A percentile compares a stretch with the other conserved stretches of the same genome.
phyloP scores from a whole-genome alignment of 2,329 filamentous ascomycete species.

The Ophiostoma sp. region DNA sequence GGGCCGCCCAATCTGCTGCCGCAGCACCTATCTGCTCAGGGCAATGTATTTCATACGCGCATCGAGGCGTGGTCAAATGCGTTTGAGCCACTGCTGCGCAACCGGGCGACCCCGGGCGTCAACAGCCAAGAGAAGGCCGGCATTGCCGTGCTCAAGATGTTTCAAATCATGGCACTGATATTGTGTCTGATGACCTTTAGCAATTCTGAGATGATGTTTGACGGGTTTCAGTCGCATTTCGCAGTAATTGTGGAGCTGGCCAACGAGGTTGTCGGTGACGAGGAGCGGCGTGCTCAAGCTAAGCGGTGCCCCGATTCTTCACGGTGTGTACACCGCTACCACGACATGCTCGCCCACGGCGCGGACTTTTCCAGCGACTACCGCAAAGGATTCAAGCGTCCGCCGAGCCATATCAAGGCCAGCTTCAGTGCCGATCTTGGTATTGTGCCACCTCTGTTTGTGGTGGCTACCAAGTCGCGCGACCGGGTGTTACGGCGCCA shows the following conservation, averaged over 20 bases:
- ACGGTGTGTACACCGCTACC: slow-evolving; percentile 35
- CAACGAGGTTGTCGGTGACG: slow-evolving; percentile 54
- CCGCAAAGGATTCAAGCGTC: slow-evolving; percentile 42
- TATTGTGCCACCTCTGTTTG: slow-evolving; percentile 59
- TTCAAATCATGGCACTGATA: slow-evolving; percentile 53
- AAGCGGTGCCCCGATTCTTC: slow-evolving; percentile 42
- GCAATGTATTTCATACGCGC: slow-evolving; percentile 44
- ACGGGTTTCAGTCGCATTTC: slow-evolving; percentile 49
- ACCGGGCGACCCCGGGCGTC: slow-evolving; percentile 45
- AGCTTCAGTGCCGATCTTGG: slow-evolving; percentile 61
- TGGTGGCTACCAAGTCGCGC: slow-evolving; percentile 62
- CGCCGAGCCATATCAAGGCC: slow-evolving; percentile 50
- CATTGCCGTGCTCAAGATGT: slow-evolving; percentile 59
- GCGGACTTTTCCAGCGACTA: slow-evolving; percentile 30
- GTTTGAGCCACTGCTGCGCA: slow-evolving; percentile 51
- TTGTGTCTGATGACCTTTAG: slow-evolving; percentile 58
- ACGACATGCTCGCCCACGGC: slow-evolving; percentile 28
- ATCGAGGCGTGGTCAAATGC: slow-evolving; percentile 52
- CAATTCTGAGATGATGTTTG: slow-evolving; percentile 54
- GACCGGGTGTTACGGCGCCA: slow-evolving; percentile 52
- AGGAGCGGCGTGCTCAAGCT: slow-evolving; percentile 48
- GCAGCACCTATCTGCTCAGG: slow-evolving; percentile 44
- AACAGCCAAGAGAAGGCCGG: slow-evolving; percentile 54
- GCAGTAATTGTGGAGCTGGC: slow-evolving; percentile 53
- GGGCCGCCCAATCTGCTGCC: slow-evolving; percentile 51